Percentiles rank a stretch among this genome's conserved stretches.
Evolutionary conservation across 2,329 filamentous ascomycete genomes (phyloP).

Genomic region (Curvularia sp.): DNA sequence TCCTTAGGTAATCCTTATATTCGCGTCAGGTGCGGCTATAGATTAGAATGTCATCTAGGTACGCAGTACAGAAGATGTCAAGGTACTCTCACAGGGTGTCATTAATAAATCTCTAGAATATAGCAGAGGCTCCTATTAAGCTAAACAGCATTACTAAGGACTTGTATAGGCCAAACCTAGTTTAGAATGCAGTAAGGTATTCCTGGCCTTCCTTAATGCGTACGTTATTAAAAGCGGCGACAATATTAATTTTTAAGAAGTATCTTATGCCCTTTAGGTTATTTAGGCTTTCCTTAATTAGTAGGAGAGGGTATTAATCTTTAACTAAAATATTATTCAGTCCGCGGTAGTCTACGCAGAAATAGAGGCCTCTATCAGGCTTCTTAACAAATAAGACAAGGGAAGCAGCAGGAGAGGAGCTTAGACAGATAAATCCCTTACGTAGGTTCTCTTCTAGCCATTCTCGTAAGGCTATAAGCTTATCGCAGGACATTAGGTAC

Average conservation of each 20-base stretch:
- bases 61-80: neutral
- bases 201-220: neutral
- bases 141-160: neutral
- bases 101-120: conserved; percentile 7
- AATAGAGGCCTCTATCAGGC: no score
- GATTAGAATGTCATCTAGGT: conserved; percentile 4
- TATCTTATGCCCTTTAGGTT: no score
- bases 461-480: conserved; percentile 1
- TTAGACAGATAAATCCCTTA: conserved; percentile 3
- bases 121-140: neutral
- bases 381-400: no score
- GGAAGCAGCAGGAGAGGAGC: no score
- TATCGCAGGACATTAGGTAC: neutral
- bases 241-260: conserved; percentile 2
- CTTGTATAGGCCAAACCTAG: neutral
- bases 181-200: no score
- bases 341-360: no score
- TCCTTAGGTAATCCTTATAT: neutral
- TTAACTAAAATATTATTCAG: no score
- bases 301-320: no score
- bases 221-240: conserved; percentile 1
- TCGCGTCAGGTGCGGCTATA: neutral
- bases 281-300: no score
- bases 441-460: neutral
- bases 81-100: neutral